Base-by-base conservation (phyloP, 768 basidiomycete species). In the Russula emetica region DNA sequence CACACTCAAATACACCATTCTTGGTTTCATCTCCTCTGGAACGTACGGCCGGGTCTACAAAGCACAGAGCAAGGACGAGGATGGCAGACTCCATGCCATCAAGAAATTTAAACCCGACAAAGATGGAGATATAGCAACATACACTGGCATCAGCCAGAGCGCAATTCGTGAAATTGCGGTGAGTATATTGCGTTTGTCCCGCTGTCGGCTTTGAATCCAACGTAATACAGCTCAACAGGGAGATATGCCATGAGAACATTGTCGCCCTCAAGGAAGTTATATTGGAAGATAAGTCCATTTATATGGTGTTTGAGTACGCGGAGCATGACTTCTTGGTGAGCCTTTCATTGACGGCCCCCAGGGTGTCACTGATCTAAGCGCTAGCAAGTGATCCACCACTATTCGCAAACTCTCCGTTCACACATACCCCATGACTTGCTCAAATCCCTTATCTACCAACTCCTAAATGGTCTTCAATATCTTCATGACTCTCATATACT, bases 61-160 rank as follows among this genome's bases (percentile, higher is more conserved):
- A 74, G 97, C 95, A 0, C 83, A 86, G 71, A 89, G 88, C 71
- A 78, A 83, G 52, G 88, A 86, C 14, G 81, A 84, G 3, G 85
- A 87, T 47, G 84, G 80, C 2, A 79, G 77, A 66, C 81, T 96
- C 53, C 89, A 94, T 69, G 97, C 97, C 7, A 98, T 99, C 78
- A 99, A 99, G 80, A 99, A 98, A 75, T 98, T 98, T 80, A 99
- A 99, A 72, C 97, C 96, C 0, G 97, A 99, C 81, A 98, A 98
- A 75, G 97, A 99, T 77, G 96, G 96, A 24, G 97, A 98, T 72
- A 86, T 94, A 1, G 78, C 89, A 57, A 94, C 94, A 0, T 99
- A 98, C 74, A 98, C 96, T 11, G 97, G 96, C 2, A 94, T 99
- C 70, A 95, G 92, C 73, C 97, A 99, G 77, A 96, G 93, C 75